phyloP scores from a whole-genome alignment of 2,329 filamentous ascomycete genomes.

The Lachnellula subtilissima region DNA sequence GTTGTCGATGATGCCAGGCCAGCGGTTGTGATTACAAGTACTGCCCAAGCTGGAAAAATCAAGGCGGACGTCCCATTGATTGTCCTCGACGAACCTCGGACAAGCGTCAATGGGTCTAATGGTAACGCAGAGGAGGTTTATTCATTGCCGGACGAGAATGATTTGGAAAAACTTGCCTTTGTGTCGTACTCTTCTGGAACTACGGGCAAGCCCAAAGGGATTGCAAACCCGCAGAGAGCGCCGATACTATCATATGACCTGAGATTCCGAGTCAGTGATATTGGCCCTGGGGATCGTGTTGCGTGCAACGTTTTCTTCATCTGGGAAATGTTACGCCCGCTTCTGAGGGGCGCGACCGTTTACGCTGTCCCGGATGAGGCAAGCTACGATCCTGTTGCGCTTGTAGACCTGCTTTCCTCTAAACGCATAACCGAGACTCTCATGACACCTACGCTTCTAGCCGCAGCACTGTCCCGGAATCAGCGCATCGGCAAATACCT shows the following conservation, averaged over 20 bases:
- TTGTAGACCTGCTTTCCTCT: constrained; percentile 64
- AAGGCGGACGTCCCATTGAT: constrained; percentile 60
- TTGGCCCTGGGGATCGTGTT: constrained; percentile 67
- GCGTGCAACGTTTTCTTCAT: constrained; percentile 88
- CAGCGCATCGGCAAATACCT: constrained; percentile 59
- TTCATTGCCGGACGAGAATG: constrained; percentile 56
- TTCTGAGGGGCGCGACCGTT: constrained; percentile 71
- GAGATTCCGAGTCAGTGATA: constrained; percentile 65
- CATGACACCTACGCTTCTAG: constrained; percentile 76
- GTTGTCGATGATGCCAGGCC: constrained; percentile 73
- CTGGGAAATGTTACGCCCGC: constrained; percentile 76
- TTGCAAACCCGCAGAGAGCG: constrained; percentile 72
- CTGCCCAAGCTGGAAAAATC: constrained; percentile 60
- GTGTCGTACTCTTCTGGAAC: constrained; percentile 86
- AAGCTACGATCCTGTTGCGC: constrained; percentile 71
- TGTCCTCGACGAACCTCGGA: constrained; percentile 50
- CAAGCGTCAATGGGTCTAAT: constrained; percentile 13
- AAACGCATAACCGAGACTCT: constrained; percentile 72
- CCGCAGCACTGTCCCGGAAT: constrained; percentile 67
- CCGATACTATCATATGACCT: constrained; percentile 70
- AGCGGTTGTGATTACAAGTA: constrained; percentile 64
- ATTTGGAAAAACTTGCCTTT: constrained; percentile 70
- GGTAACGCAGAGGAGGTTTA: constrained; percentile 39
- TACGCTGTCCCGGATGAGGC: constrained; percentile 69
- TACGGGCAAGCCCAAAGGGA: constrained; percentile 77